A percentile compares a stretch with the other conserved stretches of the same genome.
These are phyloP conservation scores for Fonsecaea pugnacius DNA, from an alignment of 2,329 filamentous ascomycete genomes.

Conservation along the genomic window DNA sequence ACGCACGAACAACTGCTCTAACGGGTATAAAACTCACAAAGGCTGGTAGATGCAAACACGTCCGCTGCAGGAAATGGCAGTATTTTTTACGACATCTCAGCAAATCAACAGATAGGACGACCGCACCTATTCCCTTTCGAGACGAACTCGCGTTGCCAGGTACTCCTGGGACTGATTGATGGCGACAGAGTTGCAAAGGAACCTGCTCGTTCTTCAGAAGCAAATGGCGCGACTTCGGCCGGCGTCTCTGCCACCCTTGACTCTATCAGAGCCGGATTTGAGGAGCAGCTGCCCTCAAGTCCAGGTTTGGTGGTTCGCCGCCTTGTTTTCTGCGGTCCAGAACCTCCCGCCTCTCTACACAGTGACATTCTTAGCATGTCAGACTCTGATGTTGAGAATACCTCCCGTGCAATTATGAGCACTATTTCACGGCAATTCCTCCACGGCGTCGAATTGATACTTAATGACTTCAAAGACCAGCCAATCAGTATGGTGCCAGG, in stretches of 20 bases:
- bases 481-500: constrained; percentile 34
- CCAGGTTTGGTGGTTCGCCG: constrained; percentile 26
- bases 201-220: background rate
- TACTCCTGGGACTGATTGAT: constrained; percentile 83
- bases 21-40: background rate
- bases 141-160: constrained; percentile 80
- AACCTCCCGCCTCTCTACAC: background rate
- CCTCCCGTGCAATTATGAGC: constrained; percentile 20
- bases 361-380: constrained; percentile 19
- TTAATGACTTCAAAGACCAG: constrained; percentile 26
- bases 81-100: constrained; percentile 30
- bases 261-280: constrained; percentile 27
- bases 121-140: constrained; percentile 75
- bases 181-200: constrained; percentile 67
- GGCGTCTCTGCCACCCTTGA: constrained; percentile 16
- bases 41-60: background rate
- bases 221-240: constrained; percentile 38
- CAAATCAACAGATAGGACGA: constrained; percentile 23
- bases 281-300: constrained; percentile 8
- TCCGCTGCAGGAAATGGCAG: constrained; percentile 5
- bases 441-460: constrained; percentile 1
- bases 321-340: constrained; percentile 21
- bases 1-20: background rate
- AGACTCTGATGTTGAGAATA: constrained; percentile 16
- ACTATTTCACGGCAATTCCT: constrained; percentile 15